These are phyloP conservation scores for Cystobasidium onofrii DNA, from an alignment of 768 basidiomycete species.

Conservation along the genomic window DNA sequence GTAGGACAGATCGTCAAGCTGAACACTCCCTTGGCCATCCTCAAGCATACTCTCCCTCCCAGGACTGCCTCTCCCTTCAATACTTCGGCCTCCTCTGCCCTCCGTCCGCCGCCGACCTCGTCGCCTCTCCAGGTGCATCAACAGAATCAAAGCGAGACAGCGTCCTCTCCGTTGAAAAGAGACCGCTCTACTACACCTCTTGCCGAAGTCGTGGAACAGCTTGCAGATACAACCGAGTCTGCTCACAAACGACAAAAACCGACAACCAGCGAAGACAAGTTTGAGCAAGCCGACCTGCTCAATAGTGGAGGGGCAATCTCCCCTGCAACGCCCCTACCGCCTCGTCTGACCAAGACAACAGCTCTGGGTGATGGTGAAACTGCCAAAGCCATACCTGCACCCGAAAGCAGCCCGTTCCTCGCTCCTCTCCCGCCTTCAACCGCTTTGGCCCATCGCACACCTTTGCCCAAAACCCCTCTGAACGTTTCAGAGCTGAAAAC, in stretches of 20 bases:
- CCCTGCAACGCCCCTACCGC: neutral
- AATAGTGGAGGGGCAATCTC: neutral
- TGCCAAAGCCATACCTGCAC: neutral
- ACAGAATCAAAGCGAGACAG: neutral
- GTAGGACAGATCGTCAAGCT: slow-evolving; percentile 40
- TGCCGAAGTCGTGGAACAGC: neutral
- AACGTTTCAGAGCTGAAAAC: slow-evolving; percentile 17
- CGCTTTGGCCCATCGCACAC: neutral
- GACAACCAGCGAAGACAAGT: neutral
- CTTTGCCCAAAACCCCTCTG: slow-evolving; percentile 19
- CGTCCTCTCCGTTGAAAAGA: neutral
- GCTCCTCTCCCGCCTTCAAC: slow-evolving; percentile 3
- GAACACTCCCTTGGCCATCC: slow-evolving; percentile 38
- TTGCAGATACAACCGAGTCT: no score
- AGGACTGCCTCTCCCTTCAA: neutral
- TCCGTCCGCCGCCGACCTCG: neutral
- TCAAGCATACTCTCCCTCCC: slow-evolving; percentile 33
- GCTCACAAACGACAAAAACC: neutral
- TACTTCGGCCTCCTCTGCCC: neutral
- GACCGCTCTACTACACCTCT: neutral
- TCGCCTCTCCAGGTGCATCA: neutral
- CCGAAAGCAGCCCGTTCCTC: neutral
- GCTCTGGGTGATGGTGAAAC: no score
- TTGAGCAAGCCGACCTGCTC: neutral
- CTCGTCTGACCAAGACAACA: neutral